Evolutionary conservation across 2,329 filamentous ascomycete species (phyloP).

Genomic region (Pseudogymnoascus sp.): DNA sequence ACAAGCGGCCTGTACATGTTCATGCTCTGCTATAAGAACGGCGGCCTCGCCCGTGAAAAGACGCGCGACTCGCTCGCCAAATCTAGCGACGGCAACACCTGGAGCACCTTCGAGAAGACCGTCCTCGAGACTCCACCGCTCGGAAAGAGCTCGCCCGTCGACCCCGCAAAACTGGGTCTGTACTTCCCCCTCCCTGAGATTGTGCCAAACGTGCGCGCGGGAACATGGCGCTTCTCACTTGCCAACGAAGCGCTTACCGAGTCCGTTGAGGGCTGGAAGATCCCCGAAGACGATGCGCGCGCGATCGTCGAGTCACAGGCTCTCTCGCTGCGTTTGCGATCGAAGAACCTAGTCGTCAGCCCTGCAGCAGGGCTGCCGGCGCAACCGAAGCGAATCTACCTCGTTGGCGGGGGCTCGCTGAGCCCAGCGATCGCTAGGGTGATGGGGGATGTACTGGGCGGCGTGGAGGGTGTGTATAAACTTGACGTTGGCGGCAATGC

Average conservation of each 20-base stretch:
- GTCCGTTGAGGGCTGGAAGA: slow-evolving; percentile 37
- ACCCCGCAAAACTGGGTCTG: slow-evolving; percentile 75
- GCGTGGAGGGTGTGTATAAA: slow-evolving; percentile 81
- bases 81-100: slow-evolving; percentile 45
- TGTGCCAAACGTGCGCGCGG: slow-evolving; percentile 79
- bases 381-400: slow-evolving; percentile 82
- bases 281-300: slow-evolving; percentile 65
- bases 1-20: slow-evolving; percentile 94
- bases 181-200: slow-evolving; percentile 95
- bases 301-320: slow-evolving; percentile 92
- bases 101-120: slow-evolving; percentile 71
- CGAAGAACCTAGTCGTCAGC: slow-evolving; percentile 60
- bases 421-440: slow-evolving; percentile 84
- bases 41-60: slow-evolving; percentile 82
- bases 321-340: slow-evolving; percentile 80
- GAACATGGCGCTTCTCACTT: slow-evolving; percentile 76
- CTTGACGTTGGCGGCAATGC: slow-evolving; percentile 93
- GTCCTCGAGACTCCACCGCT: slow-evolving; percentile 62
- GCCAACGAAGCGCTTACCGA: slow-evolving; percentile 35
- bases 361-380: slow-evolving; percentile 53
- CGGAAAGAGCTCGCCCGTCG: slow-evolving; percentile 44
- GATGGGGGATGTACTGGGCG: slow-evolving; percentile 80
- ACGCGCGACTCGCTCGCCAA: slow-evolving; percentile 71
- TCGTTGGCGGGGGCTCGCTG: slow-evolving; percentile 83
- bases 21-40: slow-evolving; percentile 99